A percentile compares a stretch with the other conserved stretches of the same genome.
phyloP scores from a whole-genome alignment of 2,329 filamentous ascomycete genomes.

The Colletotrichum sp. region DNA sequence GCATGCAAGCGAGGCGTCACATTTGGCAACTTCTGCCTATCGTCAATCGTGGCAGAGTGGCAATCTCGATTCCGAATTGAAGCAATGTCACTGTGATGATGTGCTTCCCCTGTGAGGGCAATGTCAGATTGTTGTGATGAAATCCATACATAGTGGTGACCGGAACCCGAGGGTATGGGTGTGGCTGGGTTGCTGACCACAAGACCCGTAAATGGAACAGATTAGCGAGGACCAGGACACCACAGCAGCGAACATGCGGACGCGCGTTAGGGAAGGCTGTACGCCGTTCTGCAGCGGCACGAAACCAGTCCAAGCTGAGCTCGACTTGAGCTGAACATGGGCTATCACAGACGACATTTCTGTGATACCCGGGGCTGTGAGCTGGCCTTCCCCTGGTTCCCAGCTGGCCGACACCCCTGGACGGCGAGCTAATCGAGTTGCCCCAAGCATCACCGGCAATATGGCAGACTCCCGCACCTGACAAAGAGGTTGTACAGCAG shows the following conservation, averaged over 20 bases:
- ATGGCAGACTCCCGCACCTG: neutral
- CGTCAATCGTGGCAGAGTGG: neutral
- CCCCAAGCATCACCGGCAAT: neutral
- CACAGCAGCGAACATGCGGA: constrained; percentile 1
- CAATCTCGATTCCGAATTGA: neutral
- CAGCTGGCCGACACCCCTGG: neutral
- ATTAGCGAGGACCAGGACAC: constrained; percentile 19
- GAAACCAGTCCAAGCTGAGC: neutral
- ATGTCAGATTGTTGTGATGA: neutral
- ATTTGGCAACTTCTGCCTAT: neutral
- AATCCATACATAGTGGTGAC: neutral
- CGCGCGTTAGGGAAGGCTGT: neutral
- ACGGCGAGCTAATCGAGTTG: neutral
- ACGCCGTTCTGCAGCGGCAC: neutral
- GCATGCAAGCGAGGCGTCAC: neutral
- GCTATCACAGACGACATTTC: neutral
- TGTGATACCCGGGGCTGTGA: neutral
- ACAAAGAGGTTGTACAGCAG: constrained; percentile 1
- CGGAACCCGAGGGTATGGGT: neutral
- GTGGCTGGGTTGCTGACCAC: constrained; percentile 6
- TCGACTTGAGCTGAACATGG: neutral
- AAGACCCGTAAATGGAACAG: constrained; percentile 18
- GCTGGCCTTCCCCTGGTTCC: neutral
- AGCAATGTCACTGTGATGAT: neutral
- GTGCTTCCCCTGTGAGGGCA: neutral